These are phyloP conservation scores for Pseudonitzschia multiseries DNA, from an alignment of 108 stramenopile species.

Conservation along the genomic window DNA sequence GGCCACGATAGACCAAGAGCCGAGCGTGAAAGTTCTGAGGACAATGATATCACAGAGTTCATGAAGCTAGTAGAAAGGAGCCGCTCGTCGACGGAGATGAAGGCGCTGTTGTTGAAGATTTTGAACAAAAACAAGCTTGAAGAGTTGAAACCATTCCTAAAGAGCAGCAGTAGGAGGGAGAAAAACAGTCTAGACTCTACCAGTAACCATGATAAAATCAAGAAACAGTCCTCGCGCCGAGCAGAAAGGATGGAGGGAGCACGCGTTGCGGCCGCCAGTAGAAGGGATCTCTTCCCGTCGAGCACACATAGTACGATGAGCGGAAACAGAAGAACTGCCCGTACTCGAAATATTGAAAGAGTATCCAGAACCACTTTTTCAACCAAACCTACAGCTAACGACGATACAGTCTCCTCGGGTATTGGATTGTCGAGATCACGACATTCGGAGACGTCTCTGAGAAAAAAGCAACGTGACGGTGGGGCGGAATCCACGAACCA, in stretches of 20 bases:
- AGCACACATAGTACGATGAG: not conserved
- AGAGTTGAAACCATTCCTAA: not conserved
- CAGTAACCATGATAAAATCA: not conserved
- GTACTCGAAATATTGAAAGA: not conserved
- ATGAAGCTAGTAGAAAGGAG: slow-evolving; percentile 1
- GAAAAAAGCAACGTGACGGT: not conserved
- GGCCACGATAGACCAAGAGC: not conserved
- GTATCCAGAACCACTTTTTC: not conserved
- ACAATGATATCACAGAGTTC: not conserved
- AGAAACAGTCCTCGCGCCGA: not conserved
- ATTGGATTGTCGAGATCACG: not conserved
- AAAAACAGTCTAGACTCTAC: not conserved
- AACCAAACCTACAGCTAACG: not conserved
- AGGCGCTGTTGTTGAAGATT: slow-evolving; percentile 11
- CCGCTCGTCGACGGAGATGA: not conserved
- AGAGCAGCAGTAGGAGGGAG: not conserved
- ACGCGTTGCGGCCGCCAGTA: not conserved
- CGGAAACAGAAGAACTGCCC: not conserved
- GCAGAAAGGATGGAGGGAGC: not conserved
- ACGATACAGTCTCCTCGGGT: not conserved
- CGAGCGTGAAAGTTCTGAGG: not conserved
- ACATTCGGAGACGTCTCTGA: not conserved
- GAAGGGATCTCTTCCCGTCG: not conserved
- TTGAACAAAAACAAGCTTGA: not conserved
- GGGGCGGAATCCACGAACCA: not conserved